Conservation (phyloP, 768 basidiomycete species). For the Mycena venus region DNA sequence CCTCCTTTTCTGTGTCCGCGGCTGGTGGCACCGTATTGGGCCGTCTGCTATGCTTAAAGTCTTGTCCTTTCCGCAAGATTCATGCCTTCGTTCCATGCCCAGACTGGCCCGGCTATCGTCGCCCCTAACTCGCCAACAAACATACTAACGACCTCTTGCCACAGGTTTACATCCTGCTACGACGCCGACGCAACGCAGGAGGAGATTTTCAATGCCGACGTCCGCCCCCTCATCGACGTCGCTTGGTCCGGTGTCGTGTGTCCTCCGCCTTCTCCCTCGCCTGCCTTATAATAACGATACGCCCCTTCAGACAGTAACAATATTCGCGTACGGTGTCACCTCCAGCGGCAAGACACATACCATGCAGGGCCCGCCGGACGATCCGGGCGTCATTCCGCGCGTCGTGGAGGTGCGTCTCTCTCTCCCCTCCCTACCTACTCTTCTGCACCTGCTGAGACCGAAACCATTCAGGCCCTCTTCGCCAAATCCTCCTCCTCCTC, state of each 20-base stretch:
- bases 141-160: not conserved
- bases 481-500: conserved; percentile 52
- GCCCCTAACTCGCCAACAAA: not conserved
- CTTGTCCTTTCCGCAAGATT: not conserved
- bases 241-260: conserved; percentile 83
- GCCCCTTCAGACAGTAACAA: conserved; percentile 76
- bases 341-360: conserved; percentile 94
- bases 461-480: conserved; percentile 78
- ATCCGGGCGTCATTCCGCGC: conserved; percentile 90
- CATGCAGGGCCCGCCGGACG: conserved; percentile 83
- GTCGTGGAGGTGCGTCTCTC: conserved; percentile 71
- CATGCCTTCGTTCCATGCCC: too few species aligned
- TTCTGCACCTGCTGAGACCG: not conserved
- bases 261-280: conserved; percentile 13
- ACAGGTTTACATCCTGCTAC: conserved; percentile 84
- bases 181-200: conserved; percentile 78
- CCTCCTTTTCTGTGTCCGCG: not conserved
- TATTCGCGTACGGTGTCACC: conserved; percentile 93
- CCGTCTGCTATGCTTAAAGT: not conserved
- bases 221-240: conserved; percentile 82
- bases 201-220: conserved; percentile 82
- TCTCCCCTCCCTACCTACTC: not conserved
- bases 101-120: too few species aligned
- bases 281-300: not conserved
- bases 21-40: too few species aligned